Base-by-base conservation (phyloP, 2,329 filamentous ascomycete genomes). In the Massarina eburnea region DNA sequence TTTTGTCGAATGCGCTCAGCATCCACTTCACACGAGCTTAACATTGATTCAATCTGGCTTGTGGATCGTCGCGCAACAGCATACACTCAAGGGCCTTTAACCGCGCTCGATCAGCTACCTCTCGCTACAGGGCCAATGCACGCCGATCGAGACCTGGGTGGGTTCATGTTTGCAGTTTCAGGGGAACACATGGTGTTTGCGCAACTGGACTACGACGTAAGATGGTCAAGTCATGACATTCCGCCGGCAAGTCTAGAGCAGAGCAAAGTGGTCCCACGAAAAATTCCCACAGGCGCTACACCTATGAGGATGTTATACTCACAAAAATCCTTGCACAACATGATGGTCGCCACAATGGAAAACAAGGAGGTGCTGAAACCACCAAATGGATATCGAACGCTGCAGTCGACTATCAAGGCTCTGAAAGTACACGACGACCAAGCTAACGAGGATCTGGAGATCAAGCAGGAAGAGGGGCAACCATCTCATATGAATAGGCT, bases 171-270 rank as follows among this genome's bases (percentile, higher is more conserved):
- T 34, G 76, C 73, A 30, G 72, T 78, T 38, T 71, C 73, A 15
- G 73, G 75, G 20, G 69, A 71, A 9, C 68, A 75, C 20, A 67
- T 80, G 46, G 64, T 78, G 10, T 73, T 76, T 39, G 75, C 76
- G 20, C 73, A 72, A 30, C 52, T 81, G 24, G 73, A 76, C 39
- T 63, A 64, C 30, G 66, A 71, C 26, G 54, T 66, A 14, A 49
- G 41, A 45, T 52, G 52, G 45, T 36, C 46, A 18, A 39, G 30
- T 14, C 41, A 51, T 12, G 46, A 45, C 12, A 4, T 35, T 7
- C 8, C 35, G 5, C 18, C 44, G 1, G 35, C 21, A 4, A 6
- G 9, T 30, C 24, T 24, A 12, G 36, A 51, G 18, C 44, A 55
- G 19, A 26, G 46, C 17, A 61, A 54, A 37, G 34, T 49, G 1